Evolutionary conservation across 2,329 filamentous ascomycete genomes (phyloP).

Genomic region (Paecilomyces formosus): DNA sequence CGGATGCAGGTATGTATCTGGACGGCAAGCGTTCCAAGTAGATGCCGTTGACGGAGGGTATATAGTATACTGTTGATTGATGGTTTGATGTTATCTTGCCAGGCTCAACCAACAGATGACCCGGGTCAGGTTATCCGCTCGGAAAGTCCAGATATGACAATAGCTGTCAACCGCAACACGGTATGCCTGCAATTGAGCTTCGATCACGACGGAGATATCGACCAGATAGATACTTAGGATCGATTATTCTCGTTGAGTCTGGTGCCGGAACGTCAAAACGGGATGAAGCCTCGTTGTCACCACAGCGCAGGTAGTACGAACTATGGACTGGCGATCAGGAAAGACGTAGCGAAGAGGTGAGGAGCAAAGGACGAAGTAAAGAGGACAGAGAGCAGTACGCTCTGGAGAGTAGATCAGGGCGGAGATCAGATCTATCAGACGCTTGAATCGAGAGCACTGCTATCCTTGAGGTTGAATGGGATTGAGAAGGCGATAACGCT

Average conservation of each 20-base stretch:
- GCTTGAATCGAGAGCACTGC: constrained; percentile 6
- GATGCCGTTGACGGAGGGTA: neutral
- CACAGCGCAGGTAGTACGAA: neutral
- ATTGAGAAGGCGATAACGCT: neutral
- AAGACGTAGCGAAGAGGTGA: constrained; percentile 1
- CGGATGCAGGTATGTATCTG: neutral
- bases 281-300: neutral
- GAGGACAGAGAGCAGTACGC: neutral
- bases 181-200: constrained; percentile 4
- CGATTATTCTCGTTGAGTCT: neutral
- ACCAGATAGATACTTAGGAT: neutral
- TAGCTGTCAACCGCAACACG: neutral
- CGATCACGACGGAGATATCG: neutral
- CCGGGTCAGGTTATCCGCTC: neutral
- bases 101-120: neutral
- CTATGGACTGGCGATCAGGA: constrained; percentile 2
- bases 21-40: neutral
- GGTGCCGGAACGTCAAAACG: neutral
- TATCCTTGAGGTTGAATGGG: constrained; percentile 1
- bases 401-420: neutral
- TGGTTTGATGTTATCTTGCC: neutral
- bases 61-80: neutral
- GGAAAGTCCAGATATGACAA: constrained; percentile 7
- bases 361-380: neutral
- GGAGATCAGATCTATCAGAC: neutral